Conservation (phyloP, 805 yeast species). For the Zygoascus bituminiphila region DNA sequence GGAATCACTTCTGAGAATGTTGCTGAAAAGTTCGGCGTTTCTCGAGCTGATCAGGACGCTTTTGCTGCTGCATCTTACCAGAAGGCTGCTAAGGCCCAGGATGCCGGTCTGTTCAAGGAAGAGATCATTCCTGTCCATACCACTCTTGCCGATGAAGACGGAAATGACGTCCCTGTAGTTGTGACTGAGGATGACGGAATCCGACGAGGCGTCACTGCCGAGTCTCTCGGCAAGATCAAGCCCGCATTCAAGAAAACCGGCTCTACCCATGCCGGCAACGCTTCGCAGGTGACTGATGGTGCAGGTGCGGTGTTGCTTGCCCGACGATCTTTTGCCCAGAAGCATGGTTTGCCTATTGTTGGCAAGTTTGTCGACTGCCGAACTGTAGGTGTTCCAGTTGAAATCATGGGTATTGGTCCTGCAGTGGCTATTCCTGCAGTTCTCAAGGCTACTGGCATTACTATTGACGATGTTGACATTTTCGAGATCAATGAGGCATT, state of each 20-base stretch:
- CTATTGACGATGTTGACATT: constrained; percentile 57
- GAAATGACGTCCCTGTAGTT: constrained; percentile 42
- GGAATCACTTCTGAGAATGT: constrained; percentile 93
- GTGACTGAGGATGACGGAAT: constrained; percentile 84
- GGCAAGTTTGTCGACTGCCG: constrained; percentile 77
- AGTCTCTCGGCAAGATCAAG: constrained; percentile 60
- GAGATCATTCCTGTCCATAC: constrained; percentile 81
- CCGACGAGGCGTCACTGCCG: constrained; percentile 75
- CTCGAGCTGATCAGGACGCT: constrained; percentile 70
- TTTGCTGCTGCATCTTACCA: constrained; percentile 83
- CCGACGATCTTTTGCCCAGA: constrained; percentile 77
- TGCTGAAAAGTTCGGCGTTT: constrained; percentile 53
- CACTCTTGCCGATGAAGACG: constrained; percentile 48
- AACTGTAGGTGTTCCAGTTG: constrained; percentile 91
- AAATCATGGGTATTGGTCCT: constrained; percentile 97
- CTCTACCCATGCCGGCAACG: constrained; percentile 89
- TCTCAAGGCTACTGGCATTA: constrained; percentile 51
- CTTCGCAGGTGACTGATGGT: constrained; percentile 94
- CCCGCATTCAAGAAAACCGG: constrained; percentile 87
- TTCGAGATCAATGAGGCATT: constrained; percentile 95
- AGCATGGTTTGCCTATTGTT: constrained; percentile 57
- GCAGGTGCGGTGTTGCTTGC: constrained; percentile 84
- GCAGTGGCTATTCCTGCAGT: constrained; percentile 89
- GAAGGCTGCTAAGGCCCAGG: constrained; percentile 73
- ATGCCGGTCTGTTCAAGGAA: constrained; percentile 66